phyloP scores from a whole-genome alignment of 2,329 filamentous ascomycete species.

The Plectosphaerella plurivora region DNA sequence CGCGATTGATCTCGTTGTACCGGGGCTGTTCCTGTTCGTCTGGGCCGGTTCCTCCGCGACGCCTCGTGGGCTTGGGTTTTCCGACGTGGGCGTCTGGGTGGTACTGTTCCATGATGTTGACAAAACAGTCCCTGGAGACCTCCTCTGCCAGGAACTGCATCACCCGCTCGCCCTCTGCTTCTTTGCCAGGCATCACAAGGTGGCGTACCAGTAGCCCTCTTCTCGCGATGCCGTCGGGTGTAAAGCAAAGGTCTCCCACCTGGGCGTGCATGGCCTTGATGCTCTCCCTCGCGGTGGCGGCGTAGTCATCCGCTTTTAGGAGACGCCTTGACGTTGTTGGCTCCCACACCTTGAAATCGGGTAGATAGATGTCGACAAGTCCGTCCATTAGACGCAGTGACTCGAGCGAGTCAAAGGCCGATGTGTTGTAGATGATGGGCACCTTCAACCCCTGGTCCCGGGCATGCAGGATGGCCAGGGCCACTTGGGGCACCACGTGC shows the following conservation, averaged over 20 bases:
- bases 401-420: constrained; percentile 70
- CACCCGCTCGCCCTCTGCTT: constrained; percentile 68
- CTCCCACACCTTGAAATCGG: constrained; percentile 83
- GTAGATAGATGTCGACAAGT: constrained; percentile 80
- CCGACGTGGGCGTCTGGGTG: constrained; percentile 77
- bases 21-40: constrained; percentile 42
- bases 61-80: constrained; percentile 47
- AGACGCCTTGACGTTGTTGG: constrained; percentile 61
- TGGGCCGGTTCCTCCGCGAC: constrained; percentile 22
- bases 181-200: constrained; percentile 79
- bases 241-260: constrained; percentile 80
- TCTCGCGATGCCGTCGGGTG: constrained; percentile 74
- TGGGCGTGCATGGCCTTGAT: constrained; percentile 76
- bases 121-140: constrained; percentile 69
- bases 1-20: constrained; percentile 76
- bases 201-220: constrained; percentile 72
- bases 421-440: constrained; percentile 83
- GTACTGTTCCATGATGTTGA: constrained; percentile 90
- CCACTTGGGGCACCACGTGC: constrained; percentile 81
- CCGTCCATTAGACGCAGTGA: constrained; percentile 72
- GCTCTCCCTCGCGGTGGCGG: constrained; percentile 67
- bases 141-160: constrained; percentile 72
- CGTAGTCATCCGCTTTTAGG: constrained; percentile 75
- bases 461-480: constrained; percentile 69
- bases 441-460: constrained; percentile 63